Percentiles rank a stretch among this genome's conserved stretches.
These are phyloP conservation scores for Suhomyces bribrorum DNA, from an alignment of 1,139 yeast species.

Conservation along the genomic window DNA sequence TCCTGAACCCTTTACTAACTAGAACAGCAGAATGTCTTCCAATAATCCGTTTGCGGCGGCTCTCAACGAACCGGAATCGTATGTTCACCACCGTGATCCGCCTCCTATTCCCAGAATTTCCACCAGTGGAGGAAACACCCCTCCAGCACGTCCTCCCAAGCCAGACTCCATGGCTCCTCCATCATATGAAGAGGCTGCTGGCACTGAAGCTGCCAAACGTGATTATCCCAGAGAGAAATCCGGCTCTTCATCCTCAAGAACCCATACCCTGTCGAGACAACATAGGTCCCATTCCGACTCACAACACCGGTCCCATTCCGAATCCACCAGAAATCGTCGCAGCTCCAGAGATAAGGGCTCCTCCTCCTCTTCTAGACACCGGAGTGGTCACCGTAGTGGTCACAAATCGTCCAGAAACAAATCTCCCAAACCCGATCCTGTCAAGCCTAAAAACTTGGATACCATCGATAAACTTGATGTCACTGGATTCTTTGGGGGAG, in stretches of 20 bases:
- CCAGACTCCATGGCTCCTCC: slow-evolving; percentile 48
- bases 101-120: slow-evolving; percentile 32
- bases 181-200: slow-evolving; percentile 70
- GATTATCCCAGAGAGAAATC: slow-evolving; percentile 57
- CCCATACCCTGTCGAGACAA: slow-evolving; percentile 11
- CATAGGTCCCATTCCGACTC: slow-evolving; percentile 12
- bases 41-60: slow-evolving; percentile 61
- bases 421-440: slow-evolving; percentile 44
- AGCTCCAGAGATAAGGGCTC: slow-evolving; percentile 13
- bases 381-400: slow-evolving; percentile 5
- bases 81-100: slow-evolving; percentile 37
- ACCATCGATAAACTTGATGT: slow-evolving; percentile 94
- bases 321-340: slow-evolving; percentile 15
- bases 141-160: slow-evolving; percentile 38
- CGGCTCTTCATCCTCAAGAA: slow-evolving; percentile 22
- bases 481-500: slow-evolving; percentile 91
- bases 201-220: slow-evolving; percentile 38
- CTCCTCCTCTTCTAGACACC: slow-evolving; percentile 11
- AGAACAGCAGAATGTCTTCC: slow-evolving; percentile 44
- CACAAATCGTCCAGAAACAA: slow-evolving; percentile 21
- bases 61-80: slow-evolving; percentile 38
- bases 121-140: slow-evolving; percentile 18
- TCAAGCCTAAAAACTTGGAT: slow-evolving; percentile 67
- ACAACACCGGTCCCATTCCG: slow-evolving; percentile 18
- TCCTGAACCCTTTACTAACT: slow-evolving; percentile 38